phyloP scores from a whole-genome alignment of 768 basidiomycete species.

The Hericium rajendrae region DNA sequence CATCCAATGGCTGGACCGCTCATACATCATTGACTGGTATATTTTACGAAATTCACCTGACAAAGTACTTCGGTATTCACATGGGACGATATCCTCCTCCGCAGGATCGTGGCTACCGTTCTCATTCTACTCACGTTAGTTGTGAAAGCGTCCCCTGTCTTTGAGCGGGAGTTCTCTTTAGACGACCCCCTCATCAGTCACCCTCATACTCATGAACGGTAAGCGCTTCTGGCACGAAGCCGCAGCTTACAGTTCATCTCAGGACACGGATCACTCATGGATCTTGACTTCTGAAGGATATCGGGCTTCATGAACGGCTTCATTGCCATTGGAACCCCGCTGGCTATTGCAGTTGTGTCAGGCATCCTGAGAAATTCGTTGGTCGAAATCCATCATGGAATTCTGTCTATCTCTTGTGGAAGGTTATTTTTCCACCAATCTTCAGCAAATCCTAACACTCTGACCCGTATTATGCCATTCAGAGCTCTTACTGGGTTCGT shows the following conservation, averaged over 20 bases:
- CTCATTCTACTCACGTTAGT: slow-evolving; percentile 35
- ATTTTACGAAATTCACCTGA: not conserved
- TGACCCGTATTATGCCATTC: not conserved
- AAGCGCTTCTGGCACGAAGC: not conserved
- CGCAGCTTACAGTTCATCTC: not conserved
- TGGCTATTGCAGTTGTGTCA: slow-evolving; percentile 26
- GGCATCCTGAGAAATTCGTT: slow-evolving; percentile 36
- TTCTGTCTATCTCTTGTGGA: slow-evolving; percentile 37
- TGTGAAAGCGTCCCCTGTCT: slow-evolving; percentile 24
- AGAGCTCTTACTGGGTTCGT: slow-evolving; percentile 39
- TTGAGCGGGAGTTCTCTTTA: slow-evolving; percentile 18
- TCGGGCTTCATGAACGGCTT: slow-evolving; percentile 35
- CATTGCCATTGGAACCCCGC: slow-evolving; percentile 39
- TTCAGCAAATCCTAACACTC: not conserved
- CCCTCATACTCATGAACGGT: slow-evolving; percentile 10
- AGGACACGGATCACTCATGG: not conserved
- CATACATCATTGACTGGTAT: slow-evolving; percentile 50
- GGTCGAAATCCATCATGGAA: slow-evolving; percentile 47
- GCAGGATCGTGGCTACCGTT: slow-evolving; percentile 23
- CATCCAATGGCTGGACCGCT: slow-evolving; percentile 24
- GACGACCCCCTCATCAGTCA: slow-evolving; percentile 44
- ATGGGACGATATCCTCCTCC: slow-evolving; percentile 1
- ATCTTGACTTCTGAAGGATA: slow-evolving; percentile 28
- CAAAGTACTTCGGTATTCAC: slow-evolving; percentile 17
- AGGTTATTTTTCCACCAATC: slow-evolving; percentile 17